Base-by-base conservation (phyloP, 2,329 filamentous ascomycete genomes). In the Dryadomyces quercus-mongolicae region DNA sequence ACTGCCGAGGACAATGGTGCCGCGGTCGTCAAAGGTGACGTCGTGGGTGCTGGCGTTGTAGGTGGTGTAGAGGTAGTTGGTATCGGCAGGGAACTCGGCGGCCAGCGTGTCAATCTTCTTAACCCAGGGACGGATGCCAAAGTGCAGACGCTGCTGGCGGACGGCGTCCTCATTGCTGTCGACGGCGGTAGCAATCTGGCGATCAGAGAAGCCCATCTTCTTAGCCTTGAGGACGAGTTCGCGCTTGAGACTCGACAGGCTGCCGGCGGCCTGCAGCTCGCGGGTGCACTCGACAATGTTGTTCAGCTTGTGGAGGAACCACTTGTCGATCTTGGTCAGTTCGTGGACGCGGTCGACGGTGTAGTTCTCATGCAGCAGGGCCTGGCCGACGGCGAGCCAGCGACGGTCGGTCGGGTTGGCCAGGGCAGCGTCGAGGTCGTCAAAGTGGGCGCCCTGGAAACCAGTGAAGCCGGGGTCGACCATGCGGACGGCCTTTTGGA, bases 71-170 rank as follows among this genome's bases (percentile, higher is more conserved):
- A 94, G 80, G 71, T 95, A 96, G 77, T 96, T 95, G 57, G 91
- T 95, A 61, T 93, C 80, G 45, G 90, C 91, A 36, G 91, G 91
- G 75, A 96, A 96, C 70, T 98, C 93, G 45, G 93, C 93, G 62
- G 93, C 93, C 57, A 98, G 79, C 20, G 93, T 98, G 66, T 98
- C 93, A 63, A 98, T 97, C 77, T 85, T 94, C 84, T 97, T 98
- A 55, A 98, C 93, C 80, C 88, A 98, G 7, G 93, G 93, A 58
- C 79, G 85, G 70, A 98, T 92, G 57, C 87, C 88, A 68, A 96
- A 93, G 68, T 82, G 80, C 74, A 87, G 84, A 67, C 93, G 82
- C 66, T 82, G 80, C 57, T 88, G 87, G 59, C 93, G 88, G 55
- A 97, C 91, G 64, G 93, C 82, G 62, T 95, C 86, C 72, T 98